Evolutionary conservation across 768 basidiomycete genomes (phyloP), one percentile per base, ranked within the genome.

Genomic region (Boletus rubescentipes): DNA sequence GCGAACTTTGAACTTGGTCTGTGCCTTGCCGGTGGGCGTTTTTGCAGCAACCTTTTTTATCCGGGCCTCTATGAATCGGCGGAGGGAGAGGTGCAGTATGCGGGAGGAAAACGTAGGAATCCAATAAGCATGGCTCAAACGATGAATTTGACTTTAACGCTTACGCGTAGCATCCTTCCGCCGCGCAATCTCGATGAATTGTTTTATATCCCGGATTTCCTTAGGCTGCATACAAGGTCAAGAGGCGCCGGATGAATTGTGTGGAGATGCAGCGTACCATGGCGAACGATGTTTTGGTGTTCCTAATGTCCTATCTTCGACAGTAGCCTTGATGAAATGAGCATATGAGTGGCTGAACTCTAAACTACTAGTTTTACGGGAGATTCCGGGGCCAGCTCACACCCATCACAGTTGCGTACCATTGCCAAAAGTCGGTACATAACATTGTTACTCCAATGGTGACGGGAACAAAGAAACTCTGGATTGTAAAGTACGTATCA

Each of bases 1-100:
- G 72, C 97, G 84, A 71, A 99, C 85, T 84, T 99, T 99, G 86
- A 98, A 98, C 79, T 98, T 99, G 70, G 91, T 96, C 75, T 85
- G 80, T 34, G 80, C 79, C 78, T 92, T 92, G 65, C 84, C 87
- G 46, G 81, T 80, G 32, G 84, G 71, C 30, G 79, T 73, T 72
- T 80, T 84, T 36, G 89, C 77, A 54, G 83, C 79, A 57, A 87
- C 88, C 81, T 95, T 97, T 81, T 98, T 98, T 85, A 98, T 97
- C 75, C 93, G 91, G 55, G 91, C 93, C 82, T 93, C 96, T 98
- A 73, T 23, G 29, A n/a, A 34, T 29, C 44, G 42, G 34, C 30
- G 31, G 46, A 42, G 35, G 30, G 40, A 9, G 21, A n/a, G 14
- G 49, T 54, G 10, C n/a, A 23, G n/a, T 2, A 20, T 34, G 20